Percentiles rank a stretch among this genome's conserved stretches.
These are phyloP conservation scores for Hypoxylon sp. DNA, from an alignment of 2,329 filamentous ascomycete genomes.

Conservation along the genomic window DNA sequence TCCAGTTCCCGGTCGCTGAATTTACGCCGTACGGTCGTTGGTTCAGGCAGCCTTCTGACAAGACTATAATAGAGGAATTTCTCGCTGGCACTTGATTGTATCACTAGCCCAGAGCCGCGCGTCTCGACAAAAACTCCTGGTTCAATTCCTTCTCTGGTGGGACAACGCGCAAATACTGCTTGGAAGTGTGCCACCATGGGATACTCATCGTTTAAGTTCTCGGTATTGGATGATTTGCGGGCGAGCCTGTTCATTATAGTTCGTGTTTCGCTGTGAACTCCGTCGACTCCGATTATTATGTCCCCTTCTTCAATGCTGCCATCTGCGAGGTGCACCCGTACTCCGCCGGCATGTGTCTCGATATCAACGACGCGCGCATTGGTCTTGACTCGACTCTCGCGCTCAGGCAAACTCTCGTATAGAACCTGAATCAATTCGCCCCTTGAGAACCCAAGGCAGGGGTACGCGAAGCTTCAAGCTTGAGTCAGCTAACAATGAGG, in stretches of 20 bases:
- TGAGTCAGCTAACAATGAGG: conserved; percentile 21
- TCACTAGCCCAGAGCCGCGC: conserved; percentile 34
- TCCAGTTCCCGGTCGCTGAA: conserved; percentile 39
- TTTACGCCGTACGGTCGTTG: conserved; percentile 15
- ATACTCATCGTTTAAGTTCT: not conserved
- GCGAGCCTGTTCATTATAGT: conserved; percentile 37
- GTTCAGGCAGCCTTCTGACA: conserved; percentile 21
- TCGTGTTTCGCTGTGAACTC: conserved; percentile 46
- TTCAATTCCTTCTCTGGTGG: not conserved
- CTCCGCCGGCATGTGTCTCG: conserved; percentile 41
- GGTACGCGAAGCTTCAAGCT: conserved; percentile 13
- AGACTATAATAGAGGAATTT: conserved; percentile 37
- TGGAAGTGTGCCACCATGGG: conserved; percentile 14
- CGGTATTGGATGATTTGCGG: conserved; percentile 1
- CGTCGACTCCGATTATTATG: conserved; percentile 47
- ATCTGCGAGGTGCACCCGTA: conserved; percentile 45
- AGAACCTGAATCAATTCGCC: conserved; percentile 40
- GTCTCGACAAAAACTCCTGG: conserved; percentile 6
- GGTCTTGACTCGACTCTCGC: conserved; percentile 37
- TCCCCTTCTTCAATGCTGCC: conserved; percentile 46
- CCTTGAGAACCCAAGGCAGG: conserved; percentile 39
- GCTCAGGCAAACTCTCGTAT: conserved; percentile 43
- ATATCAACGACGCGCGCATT: conserved; percentile 41
- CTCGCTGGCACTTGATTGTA: conserved; percentile 24
- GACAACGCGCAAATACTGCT: conserved; percentile 1